Conservation (phyloP, 148 eudicot genomes). For the Rhododendron vialii region DNA sequence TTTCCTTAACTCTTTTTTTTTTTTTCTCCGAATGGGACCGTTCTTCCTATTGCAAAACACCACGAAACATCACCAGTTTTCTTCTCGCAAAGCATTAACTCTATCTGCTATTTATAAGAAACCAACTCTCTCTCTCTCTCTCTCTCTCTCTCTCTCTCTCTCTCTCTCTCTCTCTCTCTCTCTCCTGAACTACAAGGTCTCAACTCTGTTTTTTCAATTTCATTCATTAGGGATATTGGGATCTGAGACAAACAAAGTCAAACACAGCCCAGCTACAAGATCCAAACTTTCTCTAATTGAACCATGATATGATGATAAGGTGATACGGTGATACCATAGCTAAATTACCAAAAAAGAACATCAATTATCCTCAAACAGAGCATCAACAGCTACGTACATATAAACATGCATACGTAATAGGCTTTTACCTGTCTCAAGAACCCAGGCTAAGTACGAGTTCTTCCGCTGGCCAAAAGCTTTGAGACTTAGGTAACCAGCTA, state of each 20-base stretch:
- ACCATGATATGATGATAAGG: background rate
- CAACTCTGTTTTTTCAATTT: background rate
- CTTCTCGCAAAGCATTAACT: background rate
- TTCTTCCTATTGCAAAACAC: background rate
- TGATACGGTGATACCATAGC: background rate
- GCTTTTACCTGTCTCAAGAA: conserved; percentile 67
- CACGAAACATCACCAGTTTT: background rate
- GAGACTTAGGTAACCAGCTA: conserved; percentile 86
- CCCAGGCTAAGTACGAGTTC: conserved; percentile 67
- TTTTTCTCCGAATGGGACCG: background rate
- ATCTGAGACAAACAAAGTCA: background rate
- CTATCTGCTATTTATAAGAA: background rate
- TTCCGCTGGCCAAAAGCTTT: conserved; percentile 59
- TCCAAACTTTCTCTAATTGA: background rate
- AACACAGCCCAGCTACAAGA: background rate
- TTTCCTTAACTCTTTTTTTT: background rate
- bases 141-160: background rate
- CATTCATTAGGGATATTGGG: background rate
- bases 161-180: background rate
- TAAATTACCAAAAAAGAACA: background rate
- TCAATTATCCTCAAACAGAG: background rate
- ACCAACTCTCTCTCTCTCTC: background rate
- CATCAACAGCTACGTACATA: background rate
- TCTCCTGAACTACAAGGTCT: background rate
- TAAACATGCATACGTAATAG: background rate